Evolutionary conservation across 176 grass and related monocot genomes (phyloP).

Genomic region (Musa beccarii): DNA sequence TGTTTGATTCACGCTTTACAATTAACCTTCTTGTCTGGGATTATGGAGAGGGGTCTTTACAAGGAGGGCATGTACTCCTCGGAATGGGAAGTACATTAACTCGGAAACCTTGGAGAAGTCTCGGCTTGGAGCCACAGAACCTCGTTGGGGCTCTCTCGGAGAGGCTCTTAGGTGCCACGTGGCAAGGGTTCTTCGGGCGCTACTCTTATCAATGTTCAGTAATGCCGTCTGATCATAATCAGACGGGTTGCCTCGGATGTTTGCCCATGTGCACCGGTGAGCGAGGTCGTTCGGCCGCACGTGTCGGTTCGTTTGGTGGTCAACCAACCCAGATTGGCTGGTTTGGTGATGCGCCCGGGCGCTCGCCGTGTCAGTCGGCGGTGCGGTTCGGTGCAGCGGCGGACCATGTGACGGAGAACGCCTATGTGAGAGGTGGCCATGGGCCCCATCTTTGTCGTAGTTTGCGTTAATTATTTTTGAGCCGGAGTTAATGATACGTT

Average conservation of each 20-base stretch:
- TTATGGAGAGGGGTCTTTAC: not conserved
- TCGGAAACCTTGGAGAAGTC: not conserved
- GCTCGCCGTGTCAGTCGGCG: not conserved
- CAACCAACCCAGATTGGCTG: not conserved
- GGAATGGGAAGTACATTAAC: not conserved
- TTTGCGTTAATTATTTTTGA: too few relatives aligned
- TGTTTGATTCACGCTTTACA: too few relatives aligned
- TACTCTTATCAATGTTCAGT: too few relatives aligned
- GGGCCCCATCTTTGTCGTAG: too few relatives aligned
- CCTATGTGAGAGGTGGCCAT: too few relatives aligned
- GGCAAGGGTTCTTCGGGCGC: not conserved
- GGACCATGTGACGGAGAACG: too few relatives aligned
- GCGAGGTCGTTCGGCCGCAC: not conserved
- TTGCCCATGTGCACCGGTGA: not conserved
- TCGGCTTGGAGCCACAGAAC: too few relatives aligned
- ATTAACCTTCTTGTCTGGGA: not conserved
- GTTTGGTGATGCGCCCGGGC: not conserved
- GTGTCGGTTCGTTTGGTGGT: not conserved
- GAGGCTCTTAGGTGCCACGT: not conserved
- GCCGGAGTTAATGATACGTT: too few relatives aligned
- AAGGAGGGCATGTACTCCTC: not conserved
- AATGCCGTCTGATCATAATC: too few relatives aligned
- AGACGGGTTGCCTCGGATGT: too few relatives aligned
- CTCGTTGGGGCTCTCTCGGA: not conserved
- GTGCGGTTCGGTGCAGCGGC: not conserved